Base-by-base conservation (phyloP, 1,139 yeast species). In the Magnusiomyces clavatus region DNA sequence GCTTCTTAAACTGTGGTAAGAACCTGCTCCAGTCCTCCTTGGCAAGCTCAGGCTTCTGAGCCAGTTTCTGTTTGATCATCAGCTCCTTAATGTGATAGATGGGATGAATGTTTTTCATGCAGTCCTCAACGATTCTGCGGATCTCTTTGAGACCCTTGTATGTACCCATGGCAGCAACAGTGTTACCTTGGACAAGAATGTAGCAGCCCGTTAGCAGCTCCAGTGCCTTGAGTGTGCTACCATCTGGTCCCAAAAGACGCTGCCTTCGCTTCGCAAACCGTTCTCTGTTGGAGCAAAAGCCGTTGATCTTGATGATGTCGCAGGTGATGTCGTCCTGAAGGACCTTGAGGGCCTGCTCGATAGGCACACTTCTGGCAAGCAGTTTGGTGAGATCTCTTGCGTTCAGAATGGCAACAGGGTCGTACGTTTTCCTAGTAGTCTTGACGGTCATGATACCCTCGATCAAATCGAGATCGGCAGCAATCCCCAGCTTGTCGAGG, bases 361-460 rank as follows among this genome's bases (percentile, higher is more conserved):
- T 86, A 20, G 98, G 98, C 37, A 92, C 99, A 10, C 97, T 88
- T 69, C 99, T 81, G 0, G 98, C 96, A 59, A 92, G 75, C 54
- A 92, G 77, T 70, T 92, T 92, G 66, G 92, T 89, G 67, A 92
- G 76, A 69, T 92, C 99, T 66, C 98, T 81, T 16, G 97, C 97
- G 64, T 90, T 92, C 61, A 92, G 76, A 62, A 92, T 88, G 54
- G 86, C 83, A 6, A 95, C 95, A 0, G 99, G 99, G 65, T 92
- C 99, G 68, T 70, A 92, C 0, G 98, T 90, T 69, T 92, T 92
- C 68, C 95, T 78, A 1, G 98, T 90, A 24, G 99, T 92, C 63
- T 83, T 87, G 20, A 92, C 98, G 0, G 96, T 83, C 97, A 92
- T 92, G 10, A 96, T 82, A 47, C 99, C 99, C 67, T 92, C 98